Evolutionary conservation across 176 grass and related monocot genomes (phyloP), one percentile per base, ranked within the genome.

Genomic region (Pontederia crassipes): DNA sequence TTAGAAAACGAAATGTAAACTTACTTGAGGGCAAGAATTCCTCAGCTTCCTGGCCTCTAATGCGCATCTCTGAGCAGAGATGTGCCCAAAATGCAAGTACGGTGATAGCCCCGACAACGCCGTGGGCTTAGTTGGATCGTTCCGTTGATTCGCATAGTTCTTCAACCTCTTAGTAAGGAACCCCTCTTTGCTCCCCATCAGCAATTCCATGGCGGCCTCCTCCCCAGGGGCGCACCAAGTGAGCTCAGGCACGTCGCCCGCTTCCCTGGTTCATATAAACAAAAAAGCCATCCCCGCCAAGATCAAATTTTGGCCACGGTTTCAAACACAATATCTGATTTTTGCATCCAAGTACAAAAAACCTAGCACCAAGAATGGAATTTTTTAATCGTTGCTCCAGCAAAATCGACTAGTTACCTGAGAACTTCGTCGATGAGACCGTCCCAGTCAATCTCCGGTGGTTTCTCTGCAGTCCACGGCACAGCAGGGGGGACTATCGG

Each of bases 61-160:
- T 49, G 83, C 91, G 67, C 86, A 96, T 15, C 91, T 70, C 58
- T 90, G 91, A 45, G 86, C 86, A n/a, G 86, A 90, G 67, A 96
- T 90, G 26, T 96, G 86, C 62, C 91, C 91, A 77, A 96, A 96
- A 67, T 96, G 91, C 55, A 96, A 68, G 74, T 96, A 96, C 10
- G 91, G 86, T 0, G 91, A 96, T 17, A 96, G 86, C 50, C 75
- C 68, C 0, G 91, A 96, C 55, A 82, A 57, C 45, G 77, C 80
- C 17, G 2, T 74, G 58, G 91, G 78, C 69, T 96, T 96, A 46
- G 72, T 68, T 54, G 91, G 91, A 79, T 90, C 81, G 32, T 96
- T 96, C 1, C 91, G 71, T 54, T 82, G 75, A 2, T 50, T 80
- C 8, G 79, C 70, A 52, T 96, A 96, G 58, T 32, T 74, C 78